phyloP scores from a whole-genome alignment of 140 eudicot genomes.

The Cichorium intybus region DNA sequence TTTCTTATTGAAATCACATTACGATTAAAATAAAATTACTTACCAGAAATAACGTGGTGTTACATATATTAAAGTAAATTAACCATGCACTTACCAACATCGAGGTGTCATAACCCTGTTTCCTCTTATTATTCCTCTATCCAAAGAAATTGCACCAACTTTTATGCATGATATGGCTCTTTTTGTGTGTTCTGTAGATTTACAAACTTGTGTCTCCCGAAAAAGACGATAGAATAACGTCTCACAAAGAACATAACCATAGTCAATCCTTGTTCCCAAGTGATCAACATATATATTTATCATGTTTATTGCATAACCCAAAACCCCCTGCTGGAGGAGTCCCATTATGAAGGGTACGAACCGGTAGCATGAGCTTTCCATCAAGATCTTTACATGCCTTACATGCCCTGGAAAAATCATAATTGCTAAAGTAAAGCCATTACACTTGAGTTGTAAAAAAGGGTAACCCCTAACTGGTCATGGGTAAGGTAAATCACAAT shows the following conservation, averaged over 20 bases:
- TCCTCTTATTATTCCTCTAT: slow-evolving; percentile 63
- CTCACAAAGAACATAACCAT: slow-evolving; percentile 60
- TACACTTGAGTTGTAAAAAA: too few species aligned
- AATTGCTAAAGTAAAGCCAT: slow-evolving; percentile 2
- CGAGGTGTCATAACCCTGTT: slow-evolving; percentile 51
- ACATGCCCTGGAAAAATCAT: slow-evolving; percentile 38
- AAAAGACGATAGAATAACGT: slow-evolving; percentile 65
- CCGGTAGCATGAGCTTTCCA: slow-evolving; percentile 38
- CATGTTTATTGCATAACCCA: slow-evolving; percentile 72
- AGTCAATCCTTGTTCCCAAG: slow-evolving; percentile 23
- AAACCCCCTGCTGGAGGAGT: slow-evolving; percentile 43
- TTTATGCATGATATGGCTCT: slow-evolving; percentile 40
- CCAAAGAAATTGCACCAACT: slow-evolving; percentile 64
- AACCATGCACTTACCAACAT: slow-evolving; percentile 34
- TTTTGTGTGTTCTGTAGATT: slow-evolving; percentile 40
- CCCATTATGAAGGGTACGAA: slow-evolving; percentile 54
- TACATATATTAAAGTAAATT: too few species aligned
- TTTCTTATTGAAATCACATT: too few species aligned
- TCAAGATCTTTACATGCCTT: slow-evolving; percentile 28
- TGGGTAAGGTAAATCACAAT: too few species aligned
- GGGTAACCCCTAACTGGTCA: too few species aligned
- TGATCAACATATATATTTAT: slow-evolving; percentile 37
- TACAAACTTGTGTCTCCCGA: slow-evolving; percentile 63
- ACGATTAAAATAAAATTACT: too few species aligned
- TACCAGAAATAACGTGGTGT: slow-evolving; percentile 20